Evolutionary conservation across 192 early-diverging fungal species (phyloP).

Genomic region (Borealophlyctis nickersoniae): DNA sequence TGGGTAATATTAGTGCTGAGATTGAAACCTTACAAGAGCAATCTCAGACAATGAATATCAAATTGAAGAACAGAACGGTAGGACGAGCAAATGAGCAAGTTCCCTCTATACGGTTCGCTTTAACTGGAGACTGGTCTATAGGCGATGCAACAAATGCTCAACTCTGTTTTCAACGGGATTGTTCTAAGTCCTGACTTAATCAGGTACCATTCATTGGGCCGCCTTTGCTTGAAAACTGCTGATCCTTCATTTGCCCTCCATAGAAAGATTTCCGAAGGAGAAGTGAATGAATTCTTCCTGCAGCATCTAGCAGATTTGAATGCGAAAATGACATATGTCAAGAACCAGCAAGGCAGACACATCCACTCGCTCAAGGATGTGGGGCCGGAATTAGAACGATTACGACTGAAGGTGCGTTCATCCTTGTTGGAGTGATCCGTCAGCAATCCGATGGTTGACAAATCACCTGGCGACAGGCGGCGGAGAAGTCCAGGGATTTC

Average conservation of each 20-base stretch:
- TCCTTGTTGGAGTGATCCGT: too few relatives aligned
- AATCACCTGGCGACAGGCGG: conserved; percentile 46
- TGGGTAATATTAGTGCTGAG: conserved; percentile 84
- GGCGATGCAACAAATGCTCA: conserved; percentile 67
- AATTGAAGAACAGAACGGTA: conserved; percentile 76
- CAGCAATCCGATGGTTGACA: too few relatives aligned
- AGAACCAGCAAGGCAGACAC: conserved; percentile 67
- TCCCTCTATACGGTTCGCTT: neutral
- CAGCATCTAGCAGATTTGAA: conserved; percentile 80
- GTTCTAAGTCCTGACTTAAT: conserved; percentile 63
- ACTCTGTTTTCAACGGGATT: conserved; percentile 77
- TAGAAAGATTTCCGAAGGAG: conserved; percentile 85
- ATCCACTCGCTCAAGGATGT: conserved; percentile 81
- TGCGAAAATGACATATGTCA: conserved; percentile 81
- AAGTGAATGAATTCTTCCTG: conserved; percentile 89
- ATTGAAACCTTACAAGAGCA: conserved; percentile 84
- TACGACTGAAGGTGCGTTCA: conserved; percentile 65
- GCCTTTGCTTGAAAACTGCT: neutral
- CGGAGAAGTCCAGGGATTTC: conserved; percentile 84
- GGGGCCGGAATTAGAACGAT: conserved; percentile 88
- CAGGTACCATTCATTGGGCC: conserved; percentile 23
- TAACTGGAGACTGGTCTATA: neutral
- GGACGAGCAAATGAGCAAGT: too few relatives aligned
- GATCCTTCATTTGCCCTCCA: neutral
- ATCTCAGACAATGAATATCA: conserved; percentile 74